Evolutionary conservation across 73 alveolate species (phyloP), one percentile per base, ranked within the genome.

Genomic region (Paramecium octaurelia): DNA sequence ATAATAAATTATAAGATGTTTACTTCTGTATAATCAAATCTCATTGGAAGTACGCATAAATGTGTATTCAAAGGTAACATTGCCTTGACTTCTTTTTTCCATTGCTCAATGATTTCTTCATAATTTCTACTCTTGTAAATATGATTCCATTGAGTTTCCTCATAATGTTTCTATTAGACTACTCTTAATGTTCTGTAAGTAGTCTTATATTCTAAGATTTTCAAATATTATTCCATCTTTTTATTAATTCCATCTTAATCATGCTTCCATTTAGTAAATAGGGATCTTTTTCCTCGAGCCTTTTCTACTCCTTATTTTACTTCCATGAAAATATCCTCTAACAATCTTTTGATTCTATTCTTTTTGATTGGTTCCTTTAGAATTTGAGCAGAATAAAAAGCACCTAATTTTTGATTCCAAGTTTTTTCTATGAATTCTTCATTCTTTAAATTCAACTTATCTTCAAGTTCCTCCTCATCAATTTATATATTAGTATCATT

Each of bases 351-450:
- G 3, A 80, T 48, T 42, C 73, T 80, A 46, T 80, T 80, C 29
- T 80, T 80, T 20, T 80, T 80, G 1, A 80, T 80, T 20, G 91
- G 91, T 48, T 80, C 91, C 20, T 80, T 80, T 0, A 80, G 34
- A 20, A 80, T 80, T 46, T 80, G 46, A 44, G 91, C 91, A 4
- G 91, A 80, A 80, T 80, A 80, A 80, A 80, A 80, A 44, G 91
- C 46, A 4, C 91, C 91, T 6, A 80, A 24, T 24, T 43, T 80
- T 42, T 21, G 2, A 46, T 42, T 80, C 91, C 91, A 80, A 20
- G 91, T 80, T 48, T 42, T 42, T 21, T 36, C 11, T 36, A 73
- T 35, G 10, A 36, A 34, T 31, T 40, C 91, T 9, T 80, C 91
- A 21, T n/a, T 36, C 75, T 48, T 8, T 7, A 44, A 43, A 24